Evolutionary conservation across 108 stramenopile species (phyloP).

Genomic region (Seminavis robusta): DNA sequence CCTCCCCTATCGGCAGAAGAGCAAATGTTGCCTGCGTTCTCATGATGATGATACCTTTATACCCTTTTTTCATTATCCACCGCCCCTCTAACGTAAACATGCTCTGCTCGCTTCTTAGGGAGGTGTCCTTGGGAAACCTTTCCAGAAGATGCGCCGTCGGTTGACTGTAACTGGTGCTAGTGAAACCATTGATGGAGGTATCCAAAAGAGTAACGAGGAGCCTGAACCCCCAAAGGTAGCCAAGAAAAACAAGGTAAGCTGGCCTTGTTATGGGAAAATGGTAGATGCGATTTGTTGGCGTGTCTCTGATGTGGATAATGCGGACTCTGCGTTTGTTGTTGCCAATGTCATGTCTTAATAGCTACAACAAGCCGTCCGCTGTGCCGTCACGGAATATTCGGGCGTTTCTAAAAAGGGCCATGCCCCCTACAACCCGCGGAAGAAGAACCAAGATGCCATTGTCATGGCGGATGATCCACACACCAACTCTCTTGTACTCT

Average conservation of each 20-base stretch:
- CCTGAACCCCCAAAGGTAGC: too few relatives aligned
- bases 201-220: conserved; percentile 5
- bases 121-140: conserved; percentile 46
- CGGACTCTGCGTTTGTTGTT: too few relatives aligned
- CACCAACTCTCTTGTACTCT: conserved; percentile 89
- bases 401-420: conserved; percentile 97
- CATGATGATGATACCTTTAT: too few relatives aligned
- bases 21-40: too few relatives aligned
- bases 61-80: too few relatives aligned
- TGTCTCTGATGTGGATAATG: too few relatives aligned
- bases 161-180: conserved; percentile 80
- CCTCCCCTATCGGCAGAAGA: too few relatives aligned
- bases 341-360: not conserved
- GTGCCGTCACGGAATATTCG: conserved; percentile 92
- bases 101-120: too few relatives aligned
- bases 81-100: too few relatives aligned
- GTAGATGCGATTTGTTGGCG: too few relatives aligned
- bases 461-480: conserved; percentile 94
- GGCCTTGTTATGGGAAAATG: too few relatives aligned
- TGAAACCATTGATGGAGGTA: conserved; percentile 74
- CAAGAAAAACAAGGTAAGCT: too few relatives aligned
- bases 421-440: conserved; percentile 98
- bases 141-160: conserved; percentile 86
- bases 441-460: conserved; percentile 98
- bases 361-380: conserved; percentile 34